A percentile compares a stretch with the other conserved stretches of the same genome.
Evolutionary conservation across 2,329 filamentous ascomycete species (phyloP).

Genomic region (Aspergillus felis): DNA sequence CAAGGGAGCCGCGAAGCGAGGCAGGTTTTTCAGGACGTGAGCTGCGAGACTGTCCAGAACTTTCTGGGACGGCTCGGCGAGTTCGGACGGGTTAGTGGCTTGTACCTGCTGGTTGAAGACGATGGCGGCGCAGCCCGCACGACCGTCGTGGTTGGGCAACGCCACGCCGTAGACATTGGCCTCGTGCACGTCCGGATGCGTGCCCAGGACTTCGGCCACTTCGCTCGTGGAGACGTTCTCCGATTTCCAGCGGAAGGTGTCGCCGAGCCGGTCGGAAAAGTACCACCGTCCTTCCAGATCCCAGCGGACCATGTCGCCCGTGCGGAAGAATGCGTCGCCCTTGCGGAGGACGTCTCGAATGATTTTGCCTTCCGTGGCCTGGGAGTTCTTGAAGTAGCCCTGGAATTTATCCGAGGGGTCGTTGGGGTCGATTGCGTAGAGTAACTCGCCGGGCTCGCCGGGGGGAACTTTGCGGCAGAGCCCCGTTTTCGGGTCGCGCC

Average conservation of each 20-base stretch:
- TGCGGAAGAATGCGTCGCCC: constrained; percentile 78
- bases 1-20: constrained; percentile 70
- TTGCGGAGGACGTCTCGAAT: constrained; percentile 67
- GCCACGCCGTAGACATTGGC: constrained; percentile 83
- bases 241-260: constrained; percentile 60
- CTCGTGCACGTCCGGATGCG: constrained; percentile 64
- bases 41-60: constrained; percentile 58
- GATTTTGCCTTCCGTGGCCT: constrained; percentile 70
- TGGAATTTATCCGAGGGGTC: constrained; percentile 66
- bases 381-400: constrained; percentile 73
- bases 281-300: constrained; percentile 68
- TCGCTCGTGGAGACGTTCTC: constrained; percentile 81
- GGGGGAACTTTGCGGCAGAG: constrained; percentile 58
- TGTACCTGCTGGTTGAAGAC: constrained; percentile 48
- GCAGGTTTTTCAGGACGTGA: constrained; percentile 58
- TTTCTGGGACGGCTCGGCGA: constrained; percentile 32
- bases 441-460: constrained; percentile 69
- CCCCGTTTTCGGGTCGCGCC: constrained; percentile 64
- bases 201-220: constrained; percentile 70
- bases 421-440: constrained; percentile 64
- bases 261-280: constrained; percentile 66
- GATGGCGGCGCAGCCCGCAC: constrained; percentile 76
- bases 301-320: constrained; percentile 74
- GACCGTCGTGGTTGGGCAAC: constrained; percentile 75
- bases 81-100: constrained; percentile 14